These are phyloP conservation scores for Thalassiosira hispida DNA, from an alignment of 352 stramenopile species.

Conservation along the genomic window DNA sequence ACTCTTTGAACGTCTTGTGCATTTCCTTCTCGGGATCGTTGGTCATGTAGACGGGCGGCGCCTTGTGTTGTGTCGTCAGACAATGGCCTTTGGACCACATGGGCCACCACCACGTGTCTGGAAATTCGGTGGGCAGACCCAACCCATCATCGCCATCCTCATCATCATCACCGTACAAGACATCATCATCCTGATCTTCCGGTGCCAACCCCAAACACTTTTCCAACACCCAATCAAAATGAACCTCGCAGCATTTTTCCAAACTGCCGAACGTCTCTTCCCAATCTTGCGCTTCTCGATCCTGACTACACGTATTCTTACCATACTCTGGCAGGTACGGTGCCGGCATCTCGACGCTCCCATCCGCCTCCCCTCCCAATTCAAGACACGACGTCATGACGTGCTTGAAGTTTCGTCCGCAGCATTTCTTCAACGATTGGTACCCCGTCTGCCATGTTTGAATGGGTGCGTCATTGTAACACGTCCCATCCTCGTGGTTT, in stretches of 20 bases:
- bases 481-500: constrained; percentile 7
- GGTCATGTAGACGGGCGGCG: not conserved
- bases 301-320: not conserved
- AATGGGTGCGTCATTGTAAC: constrained; percentile 10
- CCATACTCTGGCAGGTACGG: constrained; percentile 6
- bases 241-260: constrained; percentile 4
- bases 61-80: not conserved
- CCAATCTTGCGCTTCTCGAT: not conserved
- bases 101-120: not conserved
- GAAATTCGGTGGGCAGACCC: not conserved
- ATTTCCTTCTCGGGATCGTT: not conserved
- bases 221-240: constrained; percentile 15
- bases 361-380: not conserved
- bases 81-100: not conserved
- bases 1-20: constrained; percentile 4
- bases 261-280: not conserved
- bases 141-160: not conserved
- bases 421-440: constrained; percentile 23
- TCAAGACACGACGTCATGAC: constrained; percentile 7
- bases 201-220: constrained; percentile 3
- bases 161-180: not conserved
- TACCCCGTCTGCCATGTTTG: constrained; percentile 1
- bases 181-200: not conserved
- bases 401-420: constrained; percentile 21
- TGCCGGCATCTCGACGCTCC: not conserved